These are phyloP conservation scores for Hibiscus trionum DNA, from an alignment of 345 rosid genomes.

Conservation along the genomic window DNA sequence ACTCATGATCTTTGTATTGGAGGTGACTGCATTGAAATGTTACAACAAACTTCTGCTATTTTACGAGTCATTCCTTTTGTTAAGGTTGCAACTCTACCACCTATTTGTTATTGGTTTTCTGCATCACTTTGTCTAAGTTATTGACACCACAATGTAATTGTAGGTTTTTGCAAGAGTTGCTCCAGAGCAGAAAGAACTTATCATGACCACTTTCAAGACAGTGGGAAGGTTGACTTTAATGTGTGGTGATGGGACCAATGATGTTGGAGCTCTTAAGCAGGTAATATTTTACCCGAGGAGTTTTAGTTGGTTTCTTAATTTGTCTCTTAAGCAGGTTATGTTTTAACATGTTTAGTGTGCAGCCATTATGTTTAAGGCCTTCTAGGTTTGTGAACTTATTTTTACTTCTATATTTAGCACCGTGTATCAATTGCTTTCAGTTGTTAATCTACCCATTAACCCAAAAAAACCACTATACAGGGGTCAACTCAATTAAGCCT, in stretches of 20 bases:
- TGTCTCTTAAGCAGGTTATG: no score
- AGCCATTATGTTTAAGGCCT: no score
- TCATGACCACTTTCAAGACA: conserved; percentile 82
- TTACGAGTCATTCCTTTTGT: conserved; percentile 78
- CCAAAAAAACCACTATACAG: no score
- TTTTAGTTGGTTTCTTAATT: conserved; percentile 45
- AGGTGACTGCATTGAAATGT: conserved; percentile 94
- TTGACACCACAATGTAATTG: neutral
- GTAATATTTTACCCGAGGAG: conserved; percentile 14
- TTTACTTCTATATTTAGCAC: no score
- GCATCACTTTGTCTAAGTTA: conserved; percentile 9
- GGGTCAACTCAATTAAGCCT: no score
- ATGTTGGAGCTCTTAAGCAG: conserved; percentile 23
- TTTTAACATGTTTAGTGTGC: no score
- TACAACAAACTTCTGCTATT: conserved; percentile 70
- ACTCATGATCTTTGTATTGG: conserved; percentile 91
- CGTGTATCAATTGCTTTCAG: no score
- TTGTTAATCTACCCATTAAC: no score
- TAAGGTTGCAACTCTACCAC: conserved; percentile 42
- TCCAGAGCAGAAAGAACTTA: conserved; percentile 94
- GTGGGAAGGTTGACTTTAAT: conserved; percentile 34
- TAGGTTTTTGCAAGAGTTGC: conserved; percentile 99
- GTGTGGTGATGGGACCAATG: neutral
- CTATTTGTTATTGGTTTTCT: conserved; percentile 4
- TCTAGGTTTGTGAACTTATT: no score